Evolutionary conservation across 768 basidiomycete species (phyloP).

Genomic region (Fomitopsis pulvina): DNA sequence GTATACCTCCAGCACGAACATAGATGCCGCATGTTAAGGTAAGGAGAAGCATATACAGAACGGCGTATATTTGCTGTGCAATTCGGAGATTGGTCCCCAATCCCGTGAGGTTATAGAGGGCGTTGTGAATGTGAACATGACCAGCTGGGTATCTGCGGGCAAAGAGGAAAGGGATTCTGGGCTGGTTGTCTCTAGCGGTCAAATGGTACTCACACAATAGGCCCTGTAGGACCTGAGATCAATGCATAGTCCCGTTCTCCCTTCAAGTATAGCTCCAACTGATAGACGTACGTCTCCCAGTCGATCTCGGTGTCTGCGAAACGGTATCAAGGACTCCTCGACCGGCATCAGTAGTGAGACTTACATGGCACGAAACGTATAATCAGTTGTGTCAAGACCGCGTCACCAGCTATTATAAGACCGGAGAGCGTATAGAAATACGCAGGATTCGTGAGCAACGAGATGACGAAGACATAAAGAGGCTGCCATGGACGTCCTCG

Average conservation of each 20-base stretch:
- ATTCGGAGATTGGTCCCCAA: slow-evolving; percentile 50
- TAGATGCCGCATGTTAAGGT: slow-evolving; percentile 66
- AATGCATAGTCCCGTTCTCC: slow-evolving; percentile 79
- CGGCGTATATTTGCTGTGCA: slow-evolving; percentile 76
- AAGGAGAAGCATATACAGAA: slow-evolving; percentile 65
- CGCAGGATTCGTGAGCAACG: slow-evolving; percentile 43
- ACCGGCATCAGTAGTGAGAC: slow-evolving; percentile 18
- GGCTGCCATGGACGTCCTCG: background rate
- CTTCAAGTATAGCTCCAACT: slow-evolving; percentile 67
- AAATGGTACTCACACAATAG: slow-evolving; percentile 63
- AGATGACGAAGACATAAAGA: slow-evolving; percentile 2
- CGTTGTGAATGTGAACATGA: slow-evolving; percentile 76
- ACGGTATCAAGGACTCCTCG: slow-evolving; percentile 3
- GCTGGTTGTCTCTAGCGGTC: background rate
- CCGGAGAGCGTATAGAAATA: slow-evolving; percentile 66
- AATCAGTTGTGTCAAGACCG: slow-evolving; percentile 70
- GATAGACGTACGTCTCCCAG: slow-evolving; percentile 94
- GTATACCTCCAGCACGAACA: slow-evolving; percentile 45
- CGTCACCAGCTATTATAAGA: slow-evolving; percentile 69
- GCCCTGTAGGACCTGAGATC: slow-evolving; percentile 88
- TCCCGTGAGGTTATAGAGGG: slow-evolving; percentile 59
- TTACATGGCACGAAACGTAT: slow-evolving; percentile 80
- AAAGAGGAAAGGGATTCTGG: background rate
- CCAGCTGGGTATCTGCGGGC: slow-evolving; percentile 84
- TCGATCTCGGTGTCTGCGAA: slow-evolving; percentile 94